Evolutionary conservation across 2,329 filamentous ascomycete genomes (phyloP).

Genomic region (Aureobasidium pullulans): DNA sequence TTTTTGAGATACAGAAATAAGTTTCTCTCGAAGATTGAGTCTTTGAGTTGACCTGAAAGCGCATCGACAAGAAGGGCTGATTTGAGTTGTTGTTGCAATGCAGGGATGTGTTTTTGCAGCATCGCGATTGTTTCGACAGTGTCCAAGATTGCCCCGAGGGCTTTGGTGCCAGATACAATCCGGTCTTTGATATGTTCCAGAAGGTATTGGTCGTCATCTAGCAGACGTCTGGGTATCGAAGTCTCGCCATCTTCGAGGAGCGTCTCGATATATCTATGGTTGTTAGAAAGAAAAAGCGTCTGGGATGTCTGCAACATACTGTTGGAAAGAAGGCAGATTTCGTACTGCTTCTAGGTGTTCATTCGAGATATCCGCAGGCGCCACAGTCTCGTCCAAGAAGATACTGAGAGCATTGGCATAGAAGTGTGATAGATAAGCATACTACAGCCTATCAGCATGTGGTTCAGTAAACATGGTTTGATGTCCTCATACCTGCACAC

Average conservation of each 20-base stretch:
- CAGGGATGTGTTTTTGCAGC: conserved; percentile 33
- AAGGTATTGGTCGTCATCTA: conserved; percentile 55
- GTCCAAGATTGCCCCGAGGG: conserved; percentile 33
- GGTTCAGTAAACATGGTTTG: background rate
- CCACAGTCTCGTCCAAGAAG: conserved; percentile 41
- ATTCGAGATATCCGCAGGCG: conserved; percentile 39
- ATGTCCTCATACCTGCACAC: conserved; percentile 52
- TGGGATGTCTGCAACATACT: background rate
- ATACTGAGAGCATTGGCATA: conserved; percentile 70
- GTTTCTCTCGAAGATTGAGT: conserved; percentile 45
- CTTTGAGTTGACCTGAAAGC: conserved; percentile 48
- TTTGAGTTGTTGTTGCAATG: conserved; percentile 28
- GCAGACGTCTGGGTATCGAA: conserved; percentile 43
- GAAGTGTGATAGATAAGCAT: conserved; percentile 80
- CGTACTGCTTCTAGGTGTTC: conserved; percentile 62
- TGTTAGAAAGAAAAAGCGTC: background rate
- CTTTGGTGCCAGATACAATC: conserved; percentile 20
- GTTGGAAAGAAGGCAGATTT: conserved; percentile 59
- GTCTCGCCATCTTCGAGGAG: conserved; percentile 28
- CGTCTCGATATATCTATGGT: conserved; percentile 25
- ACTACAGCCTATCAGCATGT: conserved; percentile 41
- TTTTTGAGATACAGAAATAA: conserved; percentile 54
- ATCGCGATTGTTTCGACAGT: conserved; percentile 29
- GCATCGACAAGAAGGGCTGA: conserved; percentile 54
- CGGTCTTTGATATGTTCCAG: conserved; percentile 34